Conservation (phyloP, 495 filamentous ascomycete species). For the Pseudotulostoma volvatum region DNA sequence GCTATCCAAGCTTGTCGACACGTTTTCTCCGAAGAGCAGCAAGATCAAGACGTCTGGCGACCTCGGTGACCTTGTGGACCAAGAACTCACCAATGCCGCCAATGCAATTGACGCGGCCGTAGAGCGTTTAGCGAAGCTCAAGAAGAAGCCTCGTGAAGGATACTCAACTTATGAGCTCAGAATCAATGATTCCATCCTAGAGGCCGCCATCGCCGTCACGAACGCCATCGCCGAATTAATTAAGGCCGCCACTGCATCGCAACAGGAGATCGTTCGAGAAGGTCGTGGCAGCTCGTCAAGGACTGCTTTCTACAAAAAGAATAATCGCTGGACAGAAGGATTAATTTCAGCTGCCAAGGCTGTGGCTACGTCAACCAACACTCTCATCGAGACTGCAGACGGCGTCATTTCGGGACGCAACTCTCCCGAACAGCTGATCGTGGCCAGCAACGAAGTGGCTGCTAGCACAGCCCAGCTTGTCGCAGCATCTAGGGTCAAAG, state of each 20-base stretch:
- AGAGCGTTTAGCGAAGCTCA: slow-evolving; percentile 71
- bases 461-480: slow-evolving; percentile 93
- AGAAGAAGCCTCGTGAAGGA: slow-evolving; percentile 81
- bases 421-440: slow-evolving; percentile 90
- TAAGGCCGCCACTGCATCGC: slow-evolving; percentile 84
- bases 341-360: slow-evolving; percentile 94
- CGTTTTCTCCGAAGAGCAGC: slow-evolving; percentile 69
- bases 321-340: slow-evolving; percentile 94
- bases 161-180: slow-evolving; percentile 94
- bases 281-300: slow-evolving; percentile 74
- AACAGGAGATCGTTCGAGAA: slow-evolving; percentile 95
- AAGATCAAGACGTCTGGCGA: slow-evolving; percentile 72
- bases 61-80: slow-evolving; percentile 83
- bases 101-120: slow-evolving; percentile 88
- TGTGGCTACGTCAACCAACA: slow-evolving; percentile 82
- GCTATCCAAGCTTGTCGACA: slow-evolving; percentile 80
- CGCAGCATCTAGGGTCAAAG: slow-evolving; percentile 89
- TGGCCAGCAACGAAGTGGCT: slow-evolving; percentile 91
- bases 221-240: slow-evolving; percentile 90
- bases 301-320: slow-evolving; percentile 99
- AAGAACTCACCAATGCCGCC: slow-evolving; percentile 82
- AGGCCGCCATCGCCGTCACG: slow-evolving; percentile 90
- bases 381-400: slow-evolving; percentile 91
- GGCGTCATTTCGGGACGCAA: slow-evolving; percentile 84
- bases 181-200: slow-evolving; percentile 87